Base-by-base conservation (phyloP, 1,284 basidiomycete genomes). In the Pterulicium gracile region DNA sequence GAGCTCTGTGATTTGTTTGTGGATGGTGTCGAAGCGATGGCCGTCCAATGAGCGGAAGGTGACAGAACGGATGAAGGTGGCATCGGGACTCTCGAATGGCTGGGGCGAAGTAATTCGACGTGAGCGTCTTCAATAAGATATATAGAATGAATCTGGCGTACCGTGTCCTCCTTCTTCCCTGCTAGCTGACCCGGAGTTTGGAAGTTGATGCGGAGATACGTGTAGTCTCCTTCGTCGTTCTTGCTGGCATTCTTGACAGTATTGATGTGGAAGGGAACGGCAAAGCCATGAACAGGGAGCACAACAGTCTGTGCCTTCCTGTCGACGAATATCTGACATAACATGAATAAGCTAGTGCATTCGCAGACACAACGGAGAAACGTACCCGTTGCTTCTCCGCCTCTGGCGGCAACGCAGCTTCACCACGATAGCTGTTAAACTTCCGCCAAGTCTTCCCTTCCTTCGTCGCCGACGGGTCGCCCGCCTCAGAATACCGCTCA, bases 221-320 rank as follows among this genome's bases (percentile, higher is more conserved):
- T 95, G 61, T 85, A 90, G 46, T 98, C 92, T 4, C 90, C 91
- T 61, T 98, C 96, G 54, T 98, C 95, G 54, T 82, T 95, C 70
- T 98, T 98, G 71, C 88, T 93, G 24, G 88, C 88, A 59, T 97
- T 98, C 67, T 99, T 99, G 54, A 99, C 89, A 1, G 93, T 94
- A 58, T 96, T 96, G 66, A 98, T 94, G 61, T 99, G 96, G 72
- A 97, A 98, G 0, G 96, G 94, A 0, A 97, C 93, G 0, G 92
- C 90, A 55, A 87, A 98, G 2, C 95, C 95, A 58, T 98, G 83
- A 54, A 98, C 83, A 10, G 96, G 96, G 1, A 98, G 64, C 42
- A 98, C 76, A 47, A 98, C 82, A 0, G 93, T 90, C 54, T 90
- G 83, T 13, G 88, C 80, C 58, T 91, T 89, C 55, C 88, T 81